Percentiles rank a stretch among this genome's conserved stretches.
Conservation (phyloP, 1,139 yeast species). For the Nadsonia starkeyi-henricii region DNA sequence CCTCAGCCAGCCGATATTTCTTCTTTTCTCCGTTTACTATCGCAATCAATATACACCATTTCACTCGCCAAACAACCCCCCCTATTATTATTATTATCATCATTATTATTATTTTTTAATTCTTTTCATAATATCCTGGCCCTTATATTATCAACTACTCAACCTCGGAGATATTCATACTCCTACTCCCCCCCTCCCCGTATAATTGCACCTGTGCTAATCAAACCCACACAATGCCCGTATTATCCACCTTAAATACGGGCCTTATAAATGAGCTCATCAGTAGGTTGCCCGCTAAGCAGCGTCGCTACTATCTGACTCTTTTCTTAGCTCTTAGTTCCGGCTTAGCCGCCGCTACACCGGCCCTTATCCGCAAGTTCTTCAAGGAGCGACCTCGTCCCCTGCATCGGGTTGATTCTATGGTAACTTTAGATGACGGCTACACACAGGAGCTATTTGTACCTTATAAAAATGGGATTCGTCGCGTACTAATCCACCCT, state of each 20-base stretch:
- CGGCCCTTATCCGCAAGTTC: background rate
- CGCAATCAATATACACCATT: too few species aligned
- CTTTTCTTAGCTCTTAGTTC: background rate
- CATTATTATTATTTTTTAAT: too few species aligned
- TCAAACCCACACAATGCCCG: background rate
- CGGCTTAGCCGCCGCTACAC: background rate
- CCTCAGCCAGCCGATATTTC: too few species aligned
- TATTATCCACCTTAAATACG: background rate
- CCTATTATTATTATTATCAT: too few species aligned
- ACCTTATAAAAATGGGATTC: slow-evolving; percentile 35
- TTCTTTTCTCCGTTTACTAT: too few species aligned
- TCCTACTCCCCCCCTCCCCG: too few species aligned
- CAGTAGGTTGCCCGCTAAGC: background rate
- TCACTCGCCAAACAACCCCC: too few species aligned
- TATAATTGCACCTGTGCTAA: too few species aligned
- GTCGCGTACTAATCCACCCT: slow-evolving; percentile 43
- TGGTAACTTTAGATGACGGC: slow-evolving; percentile 5
- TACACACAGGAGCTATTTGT: slow-evolving; percentile 16
- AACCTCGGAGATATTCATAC: too few species aligned
- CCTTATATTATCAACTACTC: too few species aligned
- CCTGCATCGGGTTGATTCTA: slow-evolving; percentile 4
- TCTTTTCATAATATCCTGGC: too few species aligned
- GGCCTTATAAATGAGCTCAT: background rate
- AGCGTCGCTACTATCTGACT: background rate
- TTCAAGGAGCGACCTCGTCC: slow-evolving; percentile 2